Evolutionary conservation across 331 rosid species (phyloP).

Genomic region (Spiraea crenata): DNA sequence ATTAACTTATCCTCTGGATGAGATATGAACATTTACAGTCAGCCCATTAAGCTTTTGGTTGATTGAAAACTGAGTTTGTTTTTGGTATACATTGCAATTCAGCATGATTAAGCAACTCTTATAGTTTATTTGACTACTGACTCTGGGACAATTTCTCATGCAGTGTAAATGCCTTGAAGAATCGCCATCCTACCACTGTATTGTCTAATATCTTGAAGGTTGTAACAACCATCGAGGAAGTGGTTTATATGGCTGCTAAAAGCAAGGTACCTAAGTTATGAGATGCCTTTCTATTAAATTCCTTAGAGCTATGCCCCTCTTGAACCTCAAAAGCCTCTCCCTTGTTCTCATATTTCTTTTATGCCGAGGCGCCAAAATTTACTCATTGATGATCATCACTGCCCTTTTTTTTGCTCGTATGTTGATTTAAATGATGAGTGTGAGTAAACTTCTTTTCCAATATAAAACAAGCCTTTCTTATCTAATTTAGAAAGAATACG

Average conservation of each 20-base stretch:
- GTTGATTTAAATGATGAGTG: neutral
- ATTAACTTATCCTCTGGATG: slow-evolving; percentile 3
- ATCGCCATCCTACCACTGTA: neutral
- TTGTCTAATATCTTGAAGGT: neutral
- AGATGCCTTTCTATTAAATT: neutral
- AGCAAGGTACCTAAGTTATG: slow-evolving; percentile 10
- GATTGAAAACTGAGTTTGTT: neutral
- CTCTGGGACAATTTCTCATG: neutral
- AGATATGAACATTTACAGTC: neutral
- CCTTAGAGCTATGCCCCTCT: neutral
- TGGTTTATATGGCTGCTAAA: slow-evolving; percentile 9
- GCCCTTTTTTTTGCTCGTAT: neutral
- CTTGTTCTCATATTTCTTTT: neutral
- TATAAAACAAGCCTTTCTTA: neutral
- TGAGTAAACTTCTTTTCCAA: neutral
- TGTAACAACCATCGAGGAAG: neutral
- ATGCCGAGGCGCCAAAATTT: neutral
- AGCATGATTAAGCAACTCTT: neutral
- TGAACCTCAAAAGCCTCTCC: neutral
- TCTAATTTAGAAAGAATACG: slow-evolving; percentile 10
- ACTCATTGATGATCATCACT: neutral
- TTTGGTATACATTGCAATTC: neutral
- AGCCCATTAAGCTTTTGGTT: neutral
- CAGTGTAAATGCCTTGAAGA: neutral
- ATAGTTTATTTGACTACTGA: neutral